A percentile compares a stretch with the other conserved stretches of the same genome.
phyloP scores from a whole-genome alignment of 441 rosid species.

The Arabidopsis hybrid region DNA sequence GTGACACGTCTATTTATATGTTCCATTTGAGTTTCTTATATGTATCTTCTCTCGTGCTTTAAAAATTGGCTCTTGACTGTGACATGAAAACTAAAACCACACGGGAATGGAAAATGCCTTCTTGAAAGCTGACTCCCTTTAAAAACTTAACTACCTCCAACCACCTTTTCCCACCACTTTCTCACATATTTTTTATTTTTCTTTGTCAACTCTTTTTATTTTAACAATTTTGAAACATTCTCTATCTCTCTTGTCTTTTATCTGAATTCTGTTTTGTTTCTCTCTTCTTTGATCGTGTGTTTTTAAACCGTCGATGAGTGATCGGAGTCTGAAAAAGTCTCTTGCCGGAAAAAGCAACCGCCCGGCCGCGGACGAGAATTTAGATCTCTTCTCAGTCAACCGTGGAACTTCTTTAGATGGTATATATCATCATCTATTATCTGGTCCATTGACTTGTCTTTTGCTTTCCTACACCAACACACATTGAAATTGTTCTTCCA shows the following conservation, averaged over 20 bases:
- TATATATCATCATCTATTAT: slow-evolving; percentile 4
- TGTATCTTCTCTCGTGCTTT: slow-evolving; percentile 6
- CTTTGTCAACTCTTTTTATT: slow-evolving; percentile 40
- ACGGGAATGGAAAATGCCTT: slow-evolving; percentile 43
- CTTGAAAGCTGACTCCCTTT: slow-evolving; percentile 29
- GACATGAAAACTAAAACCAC: slow-evolving; percentile 35
- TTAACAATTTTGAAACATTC: slow-evolving; percentile 20
- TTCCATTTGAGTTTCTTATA: neutral
- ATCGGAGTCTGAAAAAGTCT: slow-evolving; percentile 40
- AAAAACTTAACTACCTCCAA: neutral
- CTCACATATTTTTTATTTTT: neutral
- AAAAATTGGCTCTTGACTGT: neutral
- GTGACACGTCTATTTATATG: slow-evolving; percentile 15
- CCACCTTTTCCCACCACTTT: slow-evolving; percentile 9
- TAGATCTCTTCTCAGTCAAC: slow-evolving; percentile 40
- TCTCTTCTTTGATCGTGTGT: neutral
- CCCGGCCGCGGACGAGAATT: slow-evolving; percentile 26
- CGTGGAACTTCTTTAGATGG: slow-evolving; percentile 38
- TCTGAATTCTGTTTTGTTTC: slow-evolving; percentile 10
- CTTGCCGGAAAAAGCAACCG: slow-evolving; percentile 30
- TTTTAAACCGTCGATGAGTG: slow-evolving; percentile 37
- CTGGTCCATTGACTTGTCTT: slow-evolving; percentile 35
- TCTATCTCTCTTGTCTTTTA: slow-evolving; percentile 18
- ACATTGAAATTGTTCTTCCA: neutral
- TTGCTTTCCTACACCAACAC: neutral